Conservation (phyloP, 2,329 filamentous ascomycete species). For the Penicillium frequentans region DNA sequence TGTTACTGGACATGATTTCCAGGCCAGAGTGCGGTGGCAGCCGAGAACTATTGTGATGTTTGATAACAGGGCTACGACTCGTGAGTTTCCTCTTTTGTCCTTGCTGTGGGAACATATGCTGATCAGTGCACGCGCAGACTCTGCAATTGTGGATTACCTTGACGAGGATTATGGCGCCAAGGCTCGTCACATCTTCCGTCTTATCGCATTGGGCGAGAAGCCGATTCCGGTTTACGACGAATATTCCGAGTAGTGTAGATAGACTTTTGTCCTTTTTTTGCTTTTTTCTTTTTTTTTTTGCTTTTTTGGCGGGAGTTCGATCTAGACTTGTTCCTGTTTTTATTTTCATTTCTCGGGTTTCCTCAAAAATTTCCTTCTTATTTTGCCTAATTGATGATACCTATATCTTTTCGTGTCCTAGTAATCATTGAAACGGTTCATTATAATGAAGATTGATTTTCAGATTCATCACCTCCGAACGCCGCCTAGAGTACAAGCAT, state of each 20-base stretch:
- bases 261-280: conserved; percentile 12
- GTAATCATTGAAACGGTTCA: background rate
- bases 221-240: conserved; percentile 47
- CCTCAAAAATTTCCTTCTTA: background rate
- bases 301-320: conserved; percentile 8
- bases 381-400: background rate
- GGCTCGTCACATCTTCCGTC: conserved; percentile 52
- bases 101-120: background rate
- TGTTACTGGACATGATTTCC: conserved; percentile 49
- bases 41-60: conserved; percentile 54
- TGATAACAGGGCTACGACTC: conserved; percentile 49
- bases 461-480: conserved; percentile 3
- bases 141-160: conserved; percentile 52
- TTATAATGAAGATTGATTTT: conserved; percentile 1
- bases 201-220: conserved; percentile 51
- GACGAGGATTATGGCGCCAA: conserved; percentile 48
- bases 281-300: background rate
- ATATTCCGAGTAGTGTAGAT: conserved; percentile 27
- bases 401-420: background rate
- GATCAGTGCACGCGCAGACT: conserved; percentile 36
- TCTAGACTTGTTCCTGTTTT: background rate
- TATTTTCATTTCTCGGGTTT: background rate
- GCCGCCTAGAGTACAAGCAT: conserved; percentile 11
- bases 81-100: conserved; percentile 32
- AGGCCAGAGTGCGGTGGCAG: conserved; percentile 49